phyloP scores from a whole-genome alignment of 208 protist genomes.

The Leishmania lainsoni region DNA sequence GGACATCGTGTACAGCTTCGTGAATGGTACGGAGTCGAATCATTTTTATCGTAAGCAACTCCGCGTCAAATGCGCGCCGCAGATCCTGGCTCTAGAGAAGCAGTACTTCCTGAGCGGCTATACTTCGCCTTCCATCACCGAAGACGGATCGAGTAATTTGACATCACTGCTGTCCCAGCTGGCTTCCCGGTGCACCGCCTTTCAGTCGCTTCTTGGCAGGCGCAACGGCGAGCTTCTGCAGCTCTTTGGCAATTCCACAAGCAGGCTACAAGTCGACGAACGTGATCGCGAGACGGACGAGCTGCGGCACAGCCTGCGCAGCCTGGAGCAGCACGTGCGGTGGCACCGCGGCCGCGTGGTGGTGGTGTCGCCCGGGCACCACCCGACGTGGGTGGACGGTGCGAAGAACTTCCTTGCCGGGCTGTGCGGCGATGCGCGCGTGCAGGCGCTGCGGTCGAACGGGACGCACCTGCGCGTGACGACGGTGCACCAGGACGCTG shows the following conservation, averaged over 20 bases:
- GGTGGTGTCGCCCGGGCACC: conserved; percentile 96
- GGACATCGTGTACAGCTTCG: conserved; percentile 96
- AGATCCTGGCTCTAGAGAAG: not conserved
- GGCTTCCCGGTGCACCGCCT: not conserved
- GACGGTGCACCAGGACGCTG: conserved; percentile 65
- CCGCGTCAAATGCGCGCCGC: not conserved
- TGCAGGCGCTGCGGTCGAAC: conserved; percentile 23
- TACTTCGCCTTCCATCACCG: too few relatives aligned
- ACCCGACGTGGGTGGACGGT: conserved; percentile 88
- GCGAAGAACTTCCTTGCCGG: conserved; percentile 59
- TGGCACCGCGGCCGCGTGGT: conserved; percentile 66
- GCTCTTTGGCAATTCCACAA: not conserved
- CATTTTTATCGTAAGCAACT: conserved; percentile 43
- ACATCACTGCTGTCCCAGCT: not conserved
- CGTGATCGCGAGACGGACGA: not conserved
- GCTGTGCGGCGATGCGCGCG: conserved; percentile 25
- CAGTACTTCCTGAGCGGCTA: not conserved
- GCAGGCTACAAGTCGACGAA: not conserved
- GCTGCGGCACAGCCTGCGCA: too few relatives aligned
- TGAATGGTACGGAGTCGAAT: conserved; percentile 92
- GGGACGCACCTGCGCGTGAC: conserved; percentile 59
- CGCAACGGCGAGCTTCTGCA: not conserved
- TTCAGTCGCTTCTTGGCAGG: not conserved
- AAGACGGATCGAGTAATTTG: not conserved
- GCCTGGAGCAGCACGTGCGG: too few relatives aligned